phyloP scores from a whole-genome alignment of 2,329 filamentous ascomycete genomes.

The Xylaria polymorpha region DNA sequence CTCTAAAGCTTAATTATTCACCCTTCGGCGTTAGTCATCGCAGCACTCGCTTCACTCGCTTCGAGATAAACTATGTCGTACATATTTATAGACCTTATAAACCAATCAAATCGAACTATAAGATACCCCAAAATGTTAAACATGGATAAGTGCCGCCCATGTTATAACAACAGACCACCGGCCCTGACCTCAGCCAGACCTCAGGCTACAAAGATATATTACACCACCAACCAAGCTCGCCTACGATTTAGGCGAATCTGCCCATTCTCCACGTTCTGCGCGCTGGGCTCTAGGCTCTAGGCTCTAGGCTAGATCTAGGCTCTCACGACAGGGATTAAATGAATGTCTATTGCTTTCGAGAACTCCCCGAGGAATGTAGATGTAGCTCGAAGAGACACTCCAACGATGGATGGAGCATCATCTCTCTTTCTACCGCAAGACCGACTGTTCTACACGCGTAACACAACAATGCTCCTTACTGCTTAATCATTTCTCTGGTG shows the following conservation, averaged over 20 bases:
- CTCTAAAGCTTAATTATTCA: too few species aligned
- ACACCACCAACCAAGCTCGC: constrained; percentile 22
- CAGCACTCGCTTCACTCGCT: background rate
- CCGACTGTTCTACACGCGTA: background rate
- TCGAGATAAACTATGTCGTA: background rate
- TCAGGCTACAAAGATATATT: constrained; percentile 24
- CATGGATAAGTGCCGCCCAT: background rate
- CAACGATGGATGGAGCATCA: background rate
- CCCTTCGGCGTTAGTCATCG: background rate
- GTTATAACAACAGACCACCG: background rate
- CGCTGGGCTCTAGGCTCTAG: background rate
- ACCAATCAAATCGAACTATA: background rate
- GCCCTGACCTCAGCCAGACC: constrained; percentile 17
- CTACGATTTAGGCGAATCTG: constrained; percentile 29
- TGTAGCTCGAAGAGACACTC: background rate
- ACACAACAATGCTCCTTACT: background rate
- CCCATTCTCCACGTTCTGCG: background rate
- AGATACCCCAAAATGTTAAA: background rate
- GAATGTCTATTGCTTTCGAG: background rate
- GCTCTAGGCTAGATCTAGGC: too few species aligned
- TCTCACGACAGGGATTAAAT: too few species aligned
- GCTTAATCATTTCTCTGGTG: background rate
- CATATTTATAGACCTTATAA: background rate
- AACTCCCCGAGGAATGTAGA: background rate
- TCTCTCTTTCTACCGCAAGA: background rate